A percentile compares a stretch with the other conserved stretches of the same genome.
These are phyloP conservation scores for Fusarium brachygibbosum DNA, from an alignment of 2,329 filamentous ascomycete genomes.

Conservation along the genomic window DNA sequence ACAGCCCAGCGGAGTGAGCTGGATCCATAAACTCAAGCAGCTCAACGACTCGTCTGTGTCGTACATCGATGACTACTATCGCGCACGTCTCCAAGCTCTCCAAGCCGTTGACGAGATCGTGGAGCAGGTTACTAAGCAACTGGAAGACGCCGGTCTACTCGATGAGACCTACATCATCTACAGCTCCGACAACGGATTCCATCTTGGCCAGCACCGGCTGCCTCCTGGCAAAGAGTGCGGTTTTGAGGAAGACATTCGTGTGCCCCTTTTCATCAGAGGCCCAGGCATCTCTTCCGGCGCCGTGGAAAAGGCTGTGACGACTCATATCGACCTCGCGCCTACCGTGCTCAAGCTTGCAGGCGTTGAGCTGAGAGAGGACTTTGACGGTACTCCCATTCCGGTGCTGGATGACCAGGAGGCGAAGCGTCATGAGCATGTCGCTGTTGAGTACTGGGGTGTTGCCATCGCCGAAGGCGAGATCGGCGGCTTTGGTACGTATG, in stretches of 20 bases:
- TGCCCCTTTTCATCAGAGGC: constrained; percentile 69
- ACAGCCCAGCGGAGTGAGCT: constrained; percentile 58
- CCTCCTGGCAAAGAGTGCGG: constrained; percentile 70
- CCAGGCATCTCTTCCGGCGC: constrained; percentile 62
- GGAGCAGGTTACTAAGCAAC: constrained; percentile 59
- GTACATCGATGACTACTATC: constrained; percentile 66
- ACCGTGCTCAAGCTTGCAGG: constrained; percentile 66
- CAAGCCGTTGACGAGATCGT: constrained; percentile 70
- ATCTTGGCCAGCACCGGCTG: constrained; percentile 71
- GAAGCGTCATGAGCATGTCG: constrained; percentile 66
- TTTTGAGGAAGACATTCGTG: constrained; percentile 71
- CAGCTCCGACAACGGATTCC: constrained; percentile 72
- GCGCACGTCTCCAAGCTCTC: constrained; percentile 64
- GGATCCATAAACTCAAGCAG: constrained; percentile 59
- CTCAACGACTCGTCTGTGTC: constrained; percentile 59
- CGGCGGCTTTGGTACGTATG: constrained; percentile 45
- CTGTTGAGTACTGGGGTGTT: constrained; percentile 69
- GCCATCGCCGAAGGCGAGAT: constrained; percentile 56
- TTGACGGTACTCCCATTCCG: constrained; percentile 69
- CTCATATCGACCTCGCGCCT: constrained; percentile 74
- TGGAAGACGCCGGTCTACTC: constrained; percentile 68
- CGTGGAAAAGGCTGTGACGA: constrained; percentile 63
- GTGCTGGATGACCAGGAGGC: constrained; percentile 48
- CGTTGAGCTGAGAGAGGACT: constrained; percentile 60
- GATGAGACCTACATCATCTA: constrained; percentile 73